Conservation (phyloP, 2,329 filamentous ascomycete genomes). For the Penicillium sp. region DNA sequence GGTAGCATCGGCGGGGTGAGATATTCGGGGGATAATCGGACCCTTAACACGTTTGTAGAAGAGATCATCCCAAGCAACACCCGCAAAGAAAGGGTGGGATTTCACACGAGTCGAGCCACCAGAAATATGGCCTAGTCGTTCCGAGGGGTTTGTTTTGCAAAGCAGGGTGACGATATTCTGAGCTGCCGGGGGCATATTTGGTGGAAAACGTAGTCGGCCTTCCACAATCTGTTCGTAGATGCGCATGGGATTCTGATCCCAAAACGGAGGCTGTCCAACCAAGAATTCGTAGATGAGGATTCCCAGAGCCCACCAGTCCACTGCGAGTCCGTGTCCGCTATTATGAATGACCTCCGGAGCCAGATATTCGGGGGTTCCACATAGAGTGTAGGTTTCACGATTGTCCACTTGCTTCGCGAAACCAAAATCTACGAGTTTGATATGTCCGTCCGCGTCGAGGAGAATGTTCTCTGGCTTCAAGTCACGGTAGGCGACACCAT, state of each 20-base stretch:
- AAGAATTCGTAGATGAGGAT: conserved; percentile 68
- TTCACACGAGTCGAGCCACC: conserved; percentile 61
- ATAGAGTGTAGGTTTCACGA: conserved; percentile 64
- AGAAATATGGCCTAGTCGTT: conserved; percentile 62
- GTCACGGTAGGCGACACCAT: conserved; percentile 66
- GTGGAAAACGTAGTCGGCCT: conserved; percentile 61
- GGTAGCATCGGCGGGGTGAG: conserved; percentile 59
- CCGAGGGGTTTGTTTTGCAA: conserved; percentile 63
- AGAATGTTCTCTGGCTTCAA: conserved; percentile 68
- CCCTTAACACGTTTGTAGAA: conserved; percentile 61
- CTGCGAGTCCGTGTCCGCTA: conserved; percentile 63
- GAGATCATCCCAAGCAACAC: conserved; percentile 63
- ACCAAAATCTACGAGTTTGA: conserved; percentile 67
- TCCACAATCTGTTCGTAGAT: conserved; percentile 69
- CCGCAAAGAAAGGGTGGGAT: conserved; percentile 61
- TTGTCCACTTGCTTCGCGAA: conserved; percentile 64
- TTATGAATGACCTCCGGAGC: conserved; percentile 67
- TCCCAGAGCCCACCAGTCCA: conserved; percentile 69
- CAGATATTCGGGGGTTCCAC: conserved; percentile 66
- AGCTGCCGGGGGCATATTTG: conserved; percentile 58
- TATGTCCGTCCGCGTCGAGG: conserved; percentile 63
- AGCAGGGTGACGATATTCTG: conserved; percentile 62
- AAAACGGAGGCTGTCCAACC: conserved; percentile 66
- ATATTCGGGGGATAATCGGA: conserved; percentile 62
- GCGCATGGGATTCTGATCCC: conserved; percentile 68